Conservation (phyloP, 2,329 filamentous ascomycete species). For the Calonectria ilicicola region DNA sequence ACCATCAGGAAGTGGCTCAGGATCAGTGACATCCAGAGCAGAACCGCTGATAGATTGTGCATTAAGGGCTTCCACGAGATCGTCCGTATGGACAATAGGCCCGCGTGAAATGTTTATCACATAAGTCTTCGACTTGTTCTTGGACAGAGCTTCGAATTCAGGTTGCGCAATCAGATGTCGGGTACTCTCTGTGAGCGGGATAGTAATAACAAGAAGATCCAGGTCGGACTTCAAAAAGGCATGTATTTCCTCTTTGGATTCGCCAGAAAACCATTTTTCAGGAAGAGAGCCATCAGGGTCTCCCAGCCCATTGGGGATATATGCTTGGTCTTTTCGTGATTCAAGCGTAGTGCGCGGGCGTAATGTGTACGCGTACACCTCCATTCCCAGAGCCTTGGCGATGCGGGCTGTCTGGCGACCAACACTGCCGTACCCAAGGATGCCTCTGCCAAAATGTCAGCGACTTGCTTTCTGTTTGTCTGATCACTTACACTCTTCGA, state of each 20-base stretch:
- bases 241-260: not conserved
- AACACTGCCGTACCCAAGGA: not conserved
- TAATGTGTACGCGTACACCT: not conserved
- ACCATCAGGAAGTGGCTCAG: not conserved
- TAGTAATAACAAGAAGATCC: not conserved
- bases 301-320: not conserved
- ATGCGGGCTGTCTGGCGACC: not conserved
- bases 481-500: not conserved
- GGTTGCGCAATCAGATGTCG: not conserved
- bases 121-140: not conserved
- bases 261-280: not conserved
- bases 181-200: not conserved
- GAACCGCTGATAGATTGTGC: not conserved
- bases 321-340: not conserved
- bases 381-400: not conserved
- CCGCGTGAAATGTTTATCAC: not conserved
- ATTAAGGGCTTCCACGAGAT: not conserved
- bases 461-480: not conserved
- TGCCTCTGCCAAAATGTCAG: not conserved
- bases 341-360: not conserved
- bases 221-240: not conserved
- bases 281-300: not conserved
- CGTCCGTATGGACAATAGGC: not conserved
- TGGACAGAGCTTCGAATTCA: not conserved
- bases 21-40: no score